A percentile compares a stretch with the other conserved stretches of the same genome.
phyloP scores from a whole-genome alignment of 768 basidiomycete genomes.

The Serendipita sp. region DNA sequence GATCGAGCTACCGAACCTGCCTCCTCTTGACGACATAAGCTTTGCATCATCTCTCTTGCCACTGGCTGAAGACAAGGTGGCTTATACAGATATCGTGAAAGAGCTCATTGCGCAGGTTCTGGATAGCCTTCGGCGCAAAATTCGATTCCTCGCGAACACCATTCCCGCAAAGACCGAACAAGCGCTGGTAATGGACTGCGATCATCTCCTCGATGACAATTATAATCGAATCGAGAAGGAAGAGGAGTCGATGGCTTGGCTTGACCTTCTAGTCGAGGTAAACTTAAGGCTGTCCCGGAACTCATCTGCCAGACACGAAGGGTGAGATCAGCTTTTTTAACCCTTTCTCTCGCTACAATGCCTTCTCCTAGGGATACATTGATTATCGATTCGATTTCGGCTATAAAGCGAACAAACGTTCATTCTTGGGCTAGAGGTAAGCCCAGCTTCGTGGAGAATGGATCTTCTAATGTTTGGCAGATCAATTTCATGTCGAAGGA shows the following conservation, averaged over 20 bases:
- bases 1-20: neutral
- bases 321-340: neutral
- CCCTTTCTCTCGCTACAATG: neutral
- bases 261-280: neutral
- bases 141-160: too few species aligned
- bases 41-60: neutral
- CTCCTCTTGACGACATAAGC: neutral
- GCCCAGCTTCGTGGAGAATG: neutral
- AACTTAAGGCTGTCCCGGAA: neutral
- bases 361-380: neutral
- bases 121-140: too few species aligned
- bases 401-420: neutral
- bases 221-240: neutral
- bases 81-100: too few species aligned
- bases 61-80: too few species aligned
- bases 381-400: neutral
- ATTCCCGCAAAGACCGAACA: too few species aligned
- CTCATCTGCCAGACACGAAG: neutral
- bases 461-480: neutral
- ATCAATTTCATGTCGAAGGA: neutral
- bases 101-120: too few species aligned
- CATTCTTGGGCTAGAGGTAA: neutral
- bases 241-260: neutral
- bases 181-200: neutral
- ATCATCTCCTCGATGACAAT: neutral